These are phyloP conservation scores for Salix viminalis DNA, from an alignment of 345 rosid genomes.

Conservation along the genomic window DNA sequence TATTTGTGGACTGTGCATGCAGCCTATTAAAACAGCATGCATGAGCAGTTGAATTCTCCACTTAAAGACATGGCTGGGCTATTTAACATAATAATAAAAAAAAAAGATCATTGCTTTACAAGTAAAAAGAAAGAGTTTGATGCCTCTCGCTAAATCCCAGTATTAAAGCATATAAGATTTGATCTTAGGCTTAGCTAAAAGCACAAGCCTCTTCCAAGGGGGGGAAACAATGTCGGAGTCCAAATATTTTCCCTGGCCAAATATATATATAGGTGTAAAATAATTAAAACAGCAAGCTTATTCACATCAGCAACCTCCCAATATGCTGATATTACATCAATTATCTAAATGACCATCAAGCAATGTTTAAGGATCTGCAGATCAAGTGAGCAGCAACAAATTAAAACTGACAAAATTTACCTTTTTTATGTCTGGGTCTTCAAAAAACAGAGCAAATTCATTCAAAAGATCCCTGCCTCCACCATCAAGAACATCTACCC, in stretches of 20 bases:
- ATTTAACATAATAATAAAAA: not conserved
- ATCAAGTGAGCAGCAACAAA: not conserved
- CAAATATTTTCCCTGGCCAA: not conserved
- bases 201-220: not conserved
- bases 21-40: not conserved
- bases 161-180: not conserved
- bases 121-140: not conserved
- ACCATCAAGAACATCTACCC: constrained; percentile 96
- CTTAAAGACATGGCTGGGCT: not conserved
- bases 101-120: not conserved
- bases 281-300: not conserved
- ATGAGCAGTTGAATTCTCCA: not conserved
- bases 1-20: constrained; percentile 2
- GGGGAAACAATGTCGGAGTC: too few relatives aligned
- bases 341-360: constrained; percentile 4
- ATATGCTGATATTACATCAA: not conserved
- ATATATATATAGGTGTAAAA: not conserved
- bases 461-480: constrained; percentile 57
- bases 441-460: constrained; percentile 69
- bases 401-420: constrained; percentile 26
- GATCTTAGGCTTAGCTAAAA: not conserved
- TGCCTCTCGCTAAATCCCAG: not conserved
- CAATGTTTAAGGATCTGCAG: not conserved
- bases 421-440: constrained; percentile 65
- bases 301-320: not conserved